Evolutionary conservation across 1,139 yeast genomes (phyloP), one percentile per base, ranked within the genome.

Genomic region (Lizanozyma gosingica): DNA sequence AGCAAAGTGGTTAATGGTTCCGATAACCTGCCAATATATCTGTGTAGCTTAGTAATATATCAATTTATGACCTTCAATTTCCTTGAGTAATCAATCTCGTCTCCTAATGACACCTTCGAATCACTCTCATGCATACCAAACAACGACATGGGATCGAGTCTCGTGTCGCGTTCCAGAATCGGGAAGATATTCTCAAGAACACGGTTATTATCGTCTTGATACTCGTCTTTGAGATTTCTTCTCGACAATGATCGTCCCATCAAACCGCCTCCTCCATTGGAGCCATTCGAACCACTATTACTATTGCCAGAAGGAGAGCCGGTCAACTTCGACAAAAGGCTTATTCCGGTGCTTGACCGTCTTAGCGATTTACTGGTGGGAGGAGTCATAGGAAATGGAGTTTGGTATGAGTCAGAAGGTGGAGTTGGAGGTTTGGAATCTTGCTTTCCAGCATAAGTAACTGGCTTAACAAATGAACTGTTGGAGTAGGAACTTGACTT

Each of bases 81-180:
- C 29, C 48, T 38, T 17, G 49, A 45, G 42, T 50, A 50, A 40
- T 50, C 53, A 38, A 40, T 41, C 27, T 50, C 52, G 41, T 50
- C 53, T 29, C 42, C 46, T 14, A 50, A 40, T 18, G 50, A 44
- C 16, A 41, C 29, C 38, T 41, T 45, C 33, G 51, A 47, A 39
- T 40, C 39, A 40, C 47, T 47, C 18, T 6, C 29, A 6, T 41
- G 37, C 36, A 43, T 42, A 32, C 38, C 35, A 36, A 47, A 48
- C 46, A 47, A 46, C 34, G 47, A 43, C 15, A 39, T 38, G n/a
- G 47, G 50, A 34, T 50, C 53, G 37, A 50, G 41, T 14, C 43
- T 44, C 27, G 40, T 35, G 35, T 50, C 53, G 18, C 45, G 45
- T 43, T 49, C 51, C 40, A 45, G 40, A 14, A 47, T 44, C 15